Percentiles rank a stretch among this genome's conserved stretches.
These are phyloP conservation scores for Orbilia blumenaviensis DNA, from an alignment of 2,329 filamentous ascomycete genomes.

Conservation along the genomic window DNA sequence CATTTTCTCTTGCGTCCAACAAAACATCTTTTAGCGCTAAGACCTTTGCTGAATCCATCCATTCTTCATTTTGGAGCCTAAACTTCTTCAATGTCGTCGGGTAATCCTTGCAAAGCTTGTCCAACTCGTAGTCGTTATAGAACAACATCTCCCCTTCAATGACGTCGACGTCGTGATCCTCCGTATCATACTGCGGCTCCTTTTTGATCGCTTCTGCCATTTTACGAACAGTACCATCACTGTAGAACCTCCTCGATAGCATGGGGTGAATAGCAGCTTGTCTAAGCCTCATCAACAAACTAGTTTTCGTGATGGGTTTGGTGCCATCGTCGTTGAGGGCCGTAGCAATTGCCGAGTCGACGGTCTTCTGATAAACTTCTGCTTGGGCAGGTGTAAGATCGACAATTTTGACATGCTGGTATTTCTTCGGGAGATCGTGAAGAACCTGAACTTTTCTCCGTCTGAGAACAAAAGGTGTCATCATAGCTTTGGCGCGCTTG, in stretches of 20 bases:
- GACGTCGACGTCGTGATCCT: constrained; percentile 64
- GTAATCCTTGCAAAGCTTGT: constrained; percentile 69
- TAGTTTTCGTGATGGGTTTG: constrained; percentile 67
- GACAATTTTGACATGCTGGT: constrained; percentile 79
- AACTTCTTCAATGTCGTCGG: constrained; percentile 67
- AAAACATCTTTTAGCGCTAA: constrained; percentile 79
- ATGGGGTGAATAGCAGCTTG: constrained; percentile 92
- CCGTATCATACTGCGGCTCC: constrained; percentile 65
- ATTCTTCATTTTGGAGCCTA: constrained; percentile 69
- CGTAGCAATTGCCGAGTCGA: constrained; percentile 70
- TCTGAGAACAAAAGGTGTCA: constrained; percentile 93
- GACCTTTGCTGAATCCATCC: constrained; percentile 86
- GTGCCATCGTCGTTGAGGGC: constrained; percentile 69
- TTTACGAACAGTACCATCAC: constrained; percentile 75
- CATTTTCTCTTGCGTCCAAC: constrained; percentile 75
- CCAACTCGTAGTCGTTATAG: constrained; percentile 71
- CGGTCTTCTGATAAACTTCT: constrained; percentile 75
- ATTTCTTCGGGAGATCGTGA: constrained; percentile 81
- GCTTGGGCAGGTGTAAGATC: constrained; percentile 77
- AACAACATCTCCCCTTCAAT: constrained; percentile 67
- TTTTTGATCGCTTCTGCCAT: constrained; percentile 81
- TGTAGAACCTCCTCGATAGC: constrained; percentile 83
- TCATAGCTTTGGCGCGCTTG: constrained; percentile 84
- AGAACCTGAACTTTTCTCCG: constrained; percentile 93
- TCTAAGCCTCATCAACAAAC: constrained; percentile 83